A percentile compares a stretch with the other conserved stretches of the same genome.
Evolutionary conservation across 192 early-diverging fungal species (phyloP).

Genomic region (Entomortierella lignicola): DNA sequence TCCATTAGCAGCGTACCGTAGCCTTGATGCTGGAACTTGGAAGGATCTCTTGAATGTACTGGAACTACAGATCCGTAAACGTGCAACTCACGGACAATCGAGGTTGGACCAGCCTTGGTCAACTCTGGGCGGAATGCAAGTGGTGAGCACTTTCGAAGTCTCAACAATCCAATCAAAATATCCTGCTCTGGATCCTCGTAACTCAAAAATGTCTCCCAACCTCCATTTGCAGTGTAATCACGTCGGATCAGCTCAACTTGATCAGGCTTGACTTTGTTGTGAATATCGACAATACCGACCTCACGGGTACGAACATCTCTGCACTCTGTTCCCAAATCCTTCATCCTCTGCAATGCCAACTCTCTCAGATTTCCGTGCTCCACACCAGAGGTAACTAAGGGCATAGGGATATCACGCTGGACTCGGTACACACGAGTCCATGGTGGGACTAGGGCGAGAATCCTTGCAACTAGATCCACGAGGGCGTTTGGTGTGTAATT

Average conservation of each 20-base stretch:
- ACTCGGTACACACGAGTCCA: constrained; percentile 99
- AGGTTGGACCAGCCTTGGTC: constrained; percentile 78
- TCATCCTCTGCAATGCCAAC: constrained; percentile 94
- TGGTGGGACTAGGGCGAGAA: constrained; percentile 96
- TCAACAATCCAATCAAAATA: constrained; percentile 94
- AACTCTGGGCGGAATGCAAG: constrained; percentile 93
- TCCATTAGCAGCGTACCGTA: constrained; percentile 99
- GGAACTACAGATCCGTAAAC: constrained; percentile 98
- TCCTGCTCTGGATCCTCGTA: constrained; percentile 98
- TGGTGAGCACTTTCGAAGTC: constrained; percentile 93
- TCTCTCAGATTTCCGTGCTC: constrained; percentile 98
- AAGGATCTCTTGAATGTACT: constrained; percentile 95
- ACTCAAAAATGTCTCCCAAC: constrained; percentile 99
- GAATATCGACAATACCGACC: constrained; percentile 98
- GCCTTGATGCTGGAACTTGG: constrained; percentile 99
- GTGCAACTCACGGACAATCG: constrained; percentile 97
- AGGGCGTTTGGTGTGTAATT: constrained; percentile 98
- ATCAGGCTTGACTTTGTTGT: constrained; percentile 93
- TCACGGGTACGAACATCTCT: constrained; percentile 98
- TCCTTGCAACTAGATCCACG: constrained; percentile 94
- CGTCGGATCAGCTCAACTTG: constrained; percentile 95
- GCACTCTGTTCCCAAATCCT: constrained; percentile 95
- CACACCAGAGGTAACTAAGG: constrained; percentile 96
- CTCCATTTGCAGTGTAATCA: constrained; percentile 98
- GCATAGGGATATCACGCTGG: constrained; percentile 99